Evolutionary conservation across 2,329 filamentous ascomycete genomes (phyloP).

Genomic region (Stagonosporopsis vannaccii): DNA sequence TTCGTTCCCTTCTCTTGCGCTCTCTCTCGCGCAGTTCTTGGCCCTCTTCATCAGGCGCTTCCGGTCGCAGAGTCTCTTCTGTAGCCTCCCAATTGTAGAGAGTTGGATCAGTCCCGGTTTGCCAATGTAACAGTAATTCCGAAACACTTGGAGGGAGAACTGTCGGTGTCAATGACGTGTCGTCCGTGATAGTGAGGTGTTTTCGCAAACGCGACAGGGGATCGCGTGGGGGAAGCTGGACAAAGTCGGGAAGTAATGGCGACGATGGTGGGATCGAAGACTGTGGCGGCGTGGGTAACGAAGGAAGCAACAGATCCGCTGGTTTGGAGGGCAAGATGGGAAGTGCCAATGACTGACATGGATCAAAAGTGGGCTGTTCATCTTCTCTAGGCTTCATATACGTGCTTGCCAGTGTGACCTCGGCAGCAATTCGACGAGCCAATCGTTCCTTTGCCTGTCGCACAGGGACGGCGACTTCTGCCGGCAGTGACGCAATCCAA

Average conservation of each 20-base stretch:
- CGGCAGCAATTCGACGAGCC: constrained; percentile 46
- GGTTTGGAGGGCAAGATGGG: constrained; percentile 32
- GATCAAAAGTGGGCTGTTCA: constrained; percentile 13
- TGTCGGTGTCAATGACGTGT: constrained; percentile 2
- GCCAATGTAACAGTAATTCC: constrained; percentile 54
- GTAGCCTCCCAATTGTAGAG: constrained; percentile 52
- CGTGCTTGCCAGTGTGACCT: constrained; percentile 47
- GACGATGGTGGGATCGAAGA: constrained; percentile 29
- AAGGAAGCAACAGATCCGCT: constrained; percentile 13
- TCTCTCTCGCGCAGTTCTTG: constrained; percentile 49
- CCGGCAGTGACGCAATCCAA: constrained; percentile 43
- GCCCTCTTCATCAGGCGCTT: constrained; percentile 43
- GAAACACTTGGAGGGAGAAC: constrained; percentile 43
- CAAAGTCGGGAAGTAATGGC: constrained; percentile 4
- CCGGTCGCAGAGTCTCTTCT: constrained; percentile 37
- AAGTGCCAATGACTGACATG: constrained; percentile 24
- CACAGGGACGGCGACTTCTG: constrained; percentile 29
- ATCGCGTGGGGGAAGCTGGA: constrained; percentile 5
- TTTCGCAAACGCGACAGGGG: constrained; percentile 45
- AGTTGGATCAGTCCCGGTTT: constrained; percentile 45
- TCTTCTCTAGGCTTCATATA: constrained; percentile 22
- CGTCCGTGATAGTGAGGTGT: constrained; percentile 47
- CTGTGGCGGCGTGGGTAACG: constrained; percentile 24
- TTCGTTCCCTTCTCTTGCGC: constrained; percentile 50
- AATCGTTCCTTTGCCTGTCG: constrained; percentile 43